Evolutionary conservation across 495 filamentous ascomycete genomes (phyloP).

Genomic region (Astrothelium subdiscretum): DNA sequence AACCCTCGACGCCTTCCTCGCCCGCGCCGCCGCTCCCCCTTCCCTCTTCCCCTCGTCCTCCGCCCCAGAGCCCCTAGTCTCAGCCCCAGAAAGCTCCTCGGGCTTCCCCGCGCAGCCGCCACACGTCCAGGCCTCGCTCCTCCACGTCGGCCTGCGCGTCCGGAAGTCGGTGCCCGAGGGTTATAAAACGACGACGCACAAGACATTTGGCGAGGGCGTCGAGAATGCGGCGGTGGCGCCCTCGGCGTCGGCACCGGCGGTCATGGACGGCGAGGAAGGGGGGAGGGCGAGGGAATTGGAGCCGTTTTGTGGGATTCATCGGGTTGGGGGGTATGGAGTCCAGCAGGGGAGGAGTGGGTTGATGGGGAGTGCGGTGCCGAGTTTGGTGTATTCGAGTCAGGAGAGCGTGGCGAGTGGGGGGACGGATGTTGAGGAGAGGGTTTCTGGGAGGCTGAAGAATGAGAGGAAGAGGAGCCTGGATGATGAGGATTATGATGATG

Average conservation of each 20-base stretch:
- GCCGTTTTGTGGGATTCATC: constrained; percentile 67
- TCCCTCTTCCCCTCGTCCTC: background rate
- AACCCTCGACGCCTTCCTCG: constrained; percentile 32
- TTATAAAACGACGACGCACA: constrained; percentile 73
- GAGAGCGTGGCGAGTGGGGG: constrained; percentile 3
- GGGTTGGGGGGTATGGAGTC: constrained; percentile 44
- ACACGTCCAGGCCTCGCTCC: constrained; percentile 60
- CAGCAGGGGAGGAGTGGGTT: constrained; percentile 30
- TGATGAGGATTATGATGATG: constrained; percentile 13
- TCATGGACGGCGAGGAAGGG: constrained; percentile 12
- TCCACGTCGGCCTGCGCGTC: constrained; percentile 85
- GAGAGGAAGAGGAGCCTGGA: constrained; percentile 16
- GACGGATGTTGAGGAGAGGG: constrained; percentile 1
- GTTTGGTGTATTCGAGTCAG: constrained; percentile 6
- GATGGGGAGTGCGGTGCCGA: constrained; percentile 11
- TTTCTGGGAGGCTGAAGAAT: background rate
- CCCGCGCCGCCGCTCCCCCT: constrained; percentile 10
- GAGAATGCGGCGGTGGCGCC: background rate
- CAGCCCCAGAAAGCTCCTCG: constrained; percentile 20
- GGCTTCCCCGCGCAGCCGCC: constrained; percentile 38
- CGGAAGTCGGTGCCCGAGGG: constrained; percentile 86
- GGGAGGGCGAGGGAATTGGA: constrained; percentile 41
- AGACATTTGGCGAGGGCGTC: constrained; percentile 11
- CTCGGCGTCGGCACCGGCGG: constrained; percentile 15
- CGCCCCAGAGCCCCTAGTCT: constrained; percentile 17